phyloP scores from a whole-genome alignment of 192 early-diverging fungal species.

The Coemansia sp. region DNA sequence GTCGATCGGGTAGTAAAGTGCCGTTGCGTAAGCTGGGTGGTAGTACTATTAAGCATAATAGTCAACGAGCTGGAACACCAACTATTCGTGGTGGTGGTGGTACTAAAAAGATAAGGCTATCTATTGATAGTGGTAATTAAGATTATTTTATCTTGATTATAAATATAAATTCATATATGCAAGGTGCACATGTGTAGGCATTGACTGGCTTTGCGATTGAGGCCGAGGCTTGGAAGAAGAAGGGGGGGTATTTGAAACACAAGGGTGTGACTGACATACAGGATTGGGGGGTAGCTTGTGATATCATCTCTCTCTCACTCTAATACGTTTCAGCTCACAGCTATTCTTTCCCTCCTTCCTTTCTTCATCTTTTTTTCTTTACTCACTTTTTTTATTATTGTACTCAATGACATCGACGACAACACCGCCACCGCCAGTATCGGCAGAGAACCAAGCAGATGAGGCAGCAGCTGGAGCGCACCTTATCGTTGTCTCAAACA shows the following conservation, averaged over 20 bases:
- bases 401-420: background rate
- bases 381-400: background rate
- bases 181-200: constrained; percentile 2
- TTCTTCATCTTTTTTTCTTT: background rate
- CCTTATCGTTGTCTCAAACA: constrained; percentile 93
- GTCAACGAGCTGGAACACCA: constrained; percentile 31
- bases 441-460: background rate
- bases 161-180: constrained; percentile 2
- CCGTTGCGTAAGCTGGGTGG: constrained; percentile 19
- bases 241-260: background rate
- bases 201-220: background rate
- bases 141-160: background rate
- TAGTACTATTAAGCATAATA: constrained; percentile 46
- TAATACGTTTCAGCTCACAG: too few species aligned
- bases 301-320: background rate
- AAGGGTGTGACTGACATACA: background rate
- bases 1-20: constrained; percentile 5
- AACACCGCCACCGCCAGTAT: background rate
- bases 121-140: constrained; percentile 28
- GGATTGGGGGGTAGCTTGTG: background rate
- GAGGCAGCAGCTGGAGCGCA: constrained; percentile 48
- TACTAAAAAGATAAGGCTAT: constrained; percentile 49
- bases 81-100: constrained; percentile 21
- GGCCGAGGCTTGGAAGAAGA: background rate
- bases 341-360: background rate